A percentile compares a stretch with the other conserved stretches of the same genome.
phyloP scores from a whole-genome alignment of 2,329 filamentous ascomycete species.

The Monosporascus sp. region DNA sequence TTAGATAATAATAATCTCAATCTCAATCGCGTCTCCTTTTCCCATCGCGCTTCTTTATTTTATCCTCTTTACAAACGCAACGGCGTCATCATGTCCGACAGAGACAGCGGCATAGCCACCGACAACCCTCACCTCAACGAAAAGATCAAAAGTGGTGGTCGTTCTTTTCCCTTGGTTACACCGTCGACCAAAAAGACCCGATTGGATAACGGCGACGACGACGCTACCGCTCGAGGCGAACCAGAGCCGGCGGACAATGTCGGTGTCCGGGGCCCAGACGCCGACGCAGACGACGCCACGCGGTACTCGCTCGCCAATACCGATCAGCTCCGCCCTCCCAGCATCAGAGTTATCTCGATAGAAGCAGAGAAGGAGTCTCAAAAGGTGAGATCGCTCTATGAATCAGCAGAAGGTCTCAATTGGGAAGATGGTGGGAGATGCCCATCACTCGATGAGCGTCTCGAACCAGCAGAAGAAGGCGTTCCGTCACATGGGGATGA shows the following conservation, averaged over 20 bases:
- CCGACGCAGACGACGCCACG: conserved; percentile 2
- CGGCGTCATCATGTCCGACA: conserved; percentile 19
- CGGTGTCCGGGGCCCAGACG: conserved; percentile 1
- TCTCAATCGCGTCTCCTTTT: background rate
- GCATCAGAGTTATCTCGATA: conserved; percentile 47
- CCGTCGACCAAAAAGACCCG: conserved; percentile 10
- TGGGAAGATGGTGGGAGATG: conserved; percentile 47
- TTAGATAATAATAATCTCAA: background rate
- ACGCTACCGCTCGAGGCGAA: too few species aligned
- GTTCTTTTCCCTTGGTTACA: conserved; percentile 23
- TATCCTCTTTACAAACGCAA: conserved; percentile 12
- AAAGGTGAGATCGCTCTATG: conserved; percentile 64
- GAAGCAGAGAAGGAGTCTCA: conserved; percentile 58
- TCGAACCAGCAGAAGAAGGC: conserved; percentile 42
- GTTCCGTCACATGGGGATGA: conserved; percentile 46
- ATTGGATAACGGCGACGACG: conserved; percentile 4
- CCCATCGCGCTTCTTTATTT: background rate
- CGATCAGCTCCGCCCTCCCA: conserved; percentile 29
- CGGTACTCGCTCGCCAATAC: conserved; percentile 6
- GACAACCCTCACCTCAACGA: conserved; percentile 4
- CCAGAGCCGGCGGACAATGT: background rate
- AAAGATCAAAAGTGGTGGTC: conserved; percentile 10
- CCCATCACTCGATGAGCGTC: conserved; percentile 40
- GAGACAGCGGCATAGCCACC: conserved; percentile 11
- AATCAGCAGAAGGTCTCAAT: conserved; percentile 46